Percentiles rank a stretch among this genome's conserved stretches.
These are phyloP conservation scores for Rhytidiadelphus loreus DNA, from an alignment of 225 moss, liverwort and hornwort genomes.

Conservation along the genomic window DNA sequence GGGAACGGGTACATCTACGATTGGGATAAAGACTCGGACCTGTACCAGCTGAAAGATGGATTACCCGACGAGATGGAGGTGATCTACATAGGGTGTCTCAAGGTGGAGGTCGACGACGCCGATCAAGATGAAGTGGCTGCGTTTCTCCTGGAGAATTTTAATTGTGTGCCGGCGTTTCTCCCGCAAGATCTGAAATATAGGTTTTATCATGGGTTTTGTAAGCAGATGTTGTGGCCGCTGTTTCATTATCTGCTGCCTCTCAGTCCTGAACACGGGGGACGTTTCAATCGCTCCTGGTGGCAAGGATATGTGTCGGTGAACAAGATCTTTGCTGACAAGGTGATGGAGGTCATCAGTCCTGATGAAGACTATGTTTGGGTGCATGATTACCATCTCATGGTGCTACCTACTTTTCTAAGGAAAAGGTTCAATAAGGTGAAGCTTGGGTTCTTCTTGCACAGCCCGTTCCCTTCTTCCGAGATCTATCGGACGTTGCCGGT, in stretches of 20 bases:
- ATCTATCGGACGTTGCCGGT: constrained; percentile 94
- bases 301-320: constrained; percentile 95
- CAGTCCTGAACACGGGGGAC: constrained; percentile 74
- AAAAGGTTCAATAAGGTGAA: constrained; percentile 95
- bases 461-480: constrained; percentile 96
- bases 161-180: constrained; percentile 89
- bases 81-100: constrained; percentile 87
- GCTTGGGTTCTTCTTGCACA: constrained; percentile 94
- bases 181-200: constrained; percentile 53
- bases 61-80: constrained; percentile 75
- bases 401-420: constrained; percentile 83
- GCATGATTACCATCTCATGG: constrained; percentile 96
- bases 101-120: constrained; percentile 65
- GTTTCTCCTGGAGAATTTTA: constrained; percentile 63
- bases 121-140: constrained; percentile 91
- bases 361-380: constrained; percentile 99
- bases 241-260: constrained; percentile 95
- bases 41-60: constrained; percentile 82
- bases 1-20: constrained; percentile 61
- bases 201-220: constrained; percentile 96
- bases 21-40: constrained; percentile 81
- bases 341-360: constrained; percentile 97
- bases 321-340: constrained; percentile 94
- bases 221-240: constrained; percentile 97
- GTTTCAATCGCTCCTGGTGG: constrained; percentile 92